Evolutionary conservation across 768 basidiomycete genomes (phyloP).

Genomic region (Boletus rubroflammeus): DNA sequence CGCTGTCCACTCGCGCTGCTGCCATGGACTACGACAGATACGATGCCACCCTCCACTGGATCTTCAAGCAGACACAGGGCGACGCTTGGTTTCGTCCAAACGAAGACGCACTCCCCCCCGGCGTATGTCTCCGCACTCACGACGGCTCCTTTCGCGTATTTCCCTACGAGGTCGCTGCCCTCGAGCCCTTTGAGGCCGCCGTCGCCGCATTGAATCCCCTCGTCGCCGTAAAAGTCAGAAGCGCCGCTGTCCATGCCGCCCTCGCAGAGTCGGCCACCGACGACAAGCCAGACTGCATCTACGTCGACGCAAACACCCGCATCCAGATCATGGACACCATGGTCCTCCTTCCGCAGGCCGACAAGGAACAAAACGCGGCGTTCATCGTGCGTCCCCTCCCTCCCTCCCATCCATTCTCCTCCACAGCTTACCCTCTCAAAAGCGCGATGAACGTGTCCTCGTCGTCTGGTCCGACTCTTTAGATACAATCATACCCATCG

Average conservation of each 20-base stretch:
- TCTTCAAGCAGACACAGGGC: slow-evolving; percentile 36
- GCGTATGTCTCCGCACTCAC: slow-evolving; percentile 49
- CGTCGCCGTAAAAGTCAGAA: slow-evolving; percentile 51
- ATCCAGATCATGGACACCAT: slow-evolving; percentile 84
- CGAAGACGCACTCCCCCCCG: slow-evolving; percentile 44
- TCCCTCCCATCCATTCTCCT: neutral
- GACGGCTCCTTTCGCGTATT: slow-evolving; percentile 50
- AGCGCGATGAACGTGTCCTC: slow-evolving; percentile 82
- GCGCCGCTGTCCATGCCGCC: slow-evolving; percentile 49
- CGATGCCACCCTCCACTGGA: slow-evolving; percentile 29
- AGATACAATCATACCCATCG: slow-evolving; percentile 60
- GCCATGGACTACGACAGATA: slow-evolving; percentile 35
- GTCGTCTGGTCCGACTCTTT: slow-evolving; percentile 83
- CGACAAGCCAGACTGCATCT: slow-evolving; percentile 36
- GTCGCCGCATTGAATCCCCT: slow-evolving; percentile 51
- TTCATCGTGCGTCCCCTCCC: slow-evolving; percentile 59
- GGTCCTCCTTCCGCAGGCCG: slow-evolving; percentile 59
- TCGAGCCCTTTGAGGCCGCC: slow-evolving; percentile 54
- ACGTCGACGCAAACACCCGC: slow-evolving; percentile 55
- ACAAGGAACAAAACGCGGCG: slow-evolving; percentile 42
- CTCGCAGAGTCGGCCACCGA: slow-evolving; percentile 37
- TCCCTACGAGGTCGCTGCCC: slow-evolving; percentile 49
- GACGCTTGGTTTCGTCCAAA: slow-evolving; percentile 55
- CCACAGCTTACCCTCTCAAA: neutral
- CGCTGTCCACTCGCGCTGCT: neutral